Base-by-base conservation (phyloP, 2,329 filamentous ascomycete species). In the Neodidymelliopsis sp. region DNA sequence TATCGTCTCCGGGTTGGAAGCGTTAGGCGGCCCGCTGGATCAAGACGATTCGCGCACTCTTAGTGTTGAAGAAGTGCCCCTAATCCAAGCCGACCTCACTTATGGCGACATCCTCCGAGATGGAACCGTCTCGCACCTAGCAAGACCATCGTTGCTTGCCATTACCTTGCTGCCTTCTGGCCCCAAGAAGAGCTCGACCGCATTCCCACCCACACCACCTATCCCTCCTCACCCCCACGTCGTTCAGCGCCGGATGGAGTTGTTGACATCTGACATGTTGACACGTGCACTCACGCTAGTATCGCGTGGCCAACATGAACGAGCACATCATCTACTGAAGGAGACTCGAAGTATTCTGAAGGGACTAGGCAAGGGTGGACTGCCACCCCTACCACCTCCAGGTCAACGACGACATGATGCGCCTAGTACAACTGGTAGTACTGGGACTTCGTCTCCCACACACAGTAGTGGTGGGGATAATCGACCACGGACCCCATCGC, bases 251-350 rank as follows among this genome's bases (percentile, higher is more conserved):
- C 88, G 94, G 34, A 99, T 99, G 94, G 94, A 99, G 74, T 80
- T 99, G 22, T 82, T 99, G 42, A 97, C 94, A 2, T 97, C 93
- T 1, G 94, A 99, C 71, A 99, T 99, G 94, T 83, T 99, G 56
- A 96, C 91, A 6, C 83, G 94, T 49, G 92, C 94, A 11, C 78
- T 99, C 53, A 96, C 91, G 0, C 82, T 99, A 15, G 92, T 97
- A 15, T 90, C 90, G 52, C 85, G 91, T 27, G 91, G 90, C 24
- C 93, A 97, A 74, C 90, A 97, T 69, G 94, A 99, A 66, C 88
- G 92, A 25, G 94, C 92, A 0, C 89, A 96, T 62, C 95, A 96
- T 46, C 84, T 99, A 3, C 81, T 99, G 27, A 90, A 88, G 57
- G 94, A 99, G 77, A 99, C 94, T 3, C 84, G 93, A 27, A 95